phyloP scores from a whole-genome alignment of 352 stramenopile genomes.

The Phytopythium sindhum region DNA sequence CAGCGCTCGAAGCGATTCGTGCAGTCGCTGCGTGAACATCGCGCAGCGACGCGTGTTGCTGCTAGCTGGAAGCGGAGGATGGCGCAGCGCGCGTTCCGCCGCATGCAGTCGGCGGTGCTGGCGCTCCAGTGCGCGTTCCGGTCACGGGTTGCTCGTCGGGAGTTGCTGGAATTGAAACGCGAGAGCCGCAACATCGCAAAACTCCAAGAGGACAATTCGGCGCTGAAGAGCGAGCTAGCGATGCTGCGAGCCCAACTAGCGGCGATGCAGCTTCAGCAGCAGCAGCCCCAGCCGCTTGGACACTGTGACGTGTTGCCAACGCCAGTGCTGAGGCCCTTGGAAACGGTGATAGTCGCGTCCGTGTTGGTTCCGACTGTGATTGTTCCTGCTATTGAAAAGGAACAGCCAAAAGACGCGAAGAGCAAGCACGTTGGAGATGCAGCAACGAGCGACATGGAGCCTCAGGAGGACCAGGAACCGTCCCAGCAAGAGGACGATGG shows the following conservation, averaged over 20 bases:
- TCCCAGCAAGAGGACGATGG: not conserved
- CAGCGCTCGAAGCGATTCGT: slow-evolving; percentile 26
- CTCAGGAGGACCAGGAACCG: not conserved
- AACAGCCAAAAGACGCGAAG: not conserved
- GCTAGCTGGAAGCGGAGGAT: slow-evolving; percentile 35
- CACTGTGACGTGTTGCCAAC: not conserved
- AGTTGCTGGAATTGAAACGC: slow-evolving; percentile 40
- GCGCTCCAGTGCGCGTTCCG: slow-evolving; percentile 58
- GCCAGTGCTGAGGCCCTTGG: not conserved
- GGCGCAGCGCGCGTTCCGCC: slow-evolving; percentile 26
- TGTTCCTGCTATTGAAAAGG: not conserved
- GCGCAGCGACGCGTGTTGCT: slow-evolving; percentile 37
- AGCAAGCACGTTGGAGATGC: not conserved
- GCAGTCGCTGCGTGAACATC: slow-evolving; percentile 36
- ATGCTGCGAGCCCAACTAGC: slow-evolving; percentile 56
- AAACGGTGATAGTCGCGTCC: slow-evolving; percentile 2
- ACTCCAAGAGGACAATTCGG: slow-evolving; percentile 71
- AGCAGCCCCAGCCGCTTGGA: not conserved
- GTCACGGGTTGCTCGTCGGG: slow-evolving; percentile 28
- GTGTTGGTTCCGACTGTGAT: not conserved
- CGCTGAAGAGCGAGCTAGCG: slow-evolving; percentile 62
- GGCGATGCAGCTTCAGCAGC: slow-evolving; percentile 26
- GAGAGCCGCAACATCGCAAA: slow-evolving; percentile 75
- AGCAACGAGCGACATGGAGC: not conserved
- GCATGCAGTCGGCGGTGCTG: slow-evolving; percentile 29